Base-by-base conservation (phyloP, 2,329 filamentous ascomycete species). In the Arthrobotrys entomopaga region DNA sequence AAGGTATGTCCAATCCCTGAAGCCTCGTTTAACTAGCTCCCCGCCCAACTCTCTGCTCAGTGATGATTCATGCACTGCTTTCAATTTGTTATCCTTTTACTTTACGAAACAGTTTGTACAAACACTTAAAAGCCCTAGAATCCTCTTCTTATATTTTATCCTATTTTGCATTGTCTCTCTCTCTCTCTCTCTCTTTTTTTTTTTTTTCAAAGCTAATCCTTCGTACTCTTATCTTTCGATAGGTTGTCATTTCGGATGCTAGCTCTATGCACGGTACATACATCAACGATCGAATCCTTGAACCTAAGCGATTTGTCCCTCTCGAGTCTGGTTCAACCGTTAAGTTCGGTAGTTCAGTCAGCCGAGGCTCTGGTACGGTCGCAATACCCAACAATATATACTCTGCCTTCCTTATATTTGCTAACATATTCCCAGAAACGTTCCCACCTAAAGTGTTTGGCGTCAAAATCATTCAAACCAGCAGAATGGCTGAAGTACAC, bases 261-360 rank as follows among this genome's bases (percentile, higher is more conserved):
- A 84, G 83, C 38, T 89, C 87, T 7, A 88, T 88, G 84, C 88
- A 90, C 79, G 88, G 88, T 29, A 89, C 87, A 16, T 84, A 80
- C 69, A 76, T 89, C 56, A 87, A 88, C 77, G 82, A 83, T 40
- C 77, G 76, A 43, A 82, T 81, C 43, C 78, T 87, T 24, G 65
- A 75, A n/a, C 77, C 69, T 10, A 69, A 80, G 11, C 65, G 78
- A 29, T 77, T 77, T 26, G 78, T 76, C n/a, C 56, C 78, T 2
- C 59, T 82, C 10, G 80, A 80, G 2, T 76, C 81, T 60, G 80
- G 82, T 16, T 81, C 82, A 57, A 71, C 80, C 1, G 73, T 87
- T 24, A 79, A 79, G 3, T 85, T 87, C 78, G 86, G 86, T 16
- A 80, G 82, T 40, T 81, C 84, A 71, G 84, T 87, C 22, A 82